A percentile compares a stretch with the other conserved stretches of the same genome.
phyloP scores from a whole-genome alignment of 163 green algal species.

The Coccomyxa subellipsoidea region DNA sequence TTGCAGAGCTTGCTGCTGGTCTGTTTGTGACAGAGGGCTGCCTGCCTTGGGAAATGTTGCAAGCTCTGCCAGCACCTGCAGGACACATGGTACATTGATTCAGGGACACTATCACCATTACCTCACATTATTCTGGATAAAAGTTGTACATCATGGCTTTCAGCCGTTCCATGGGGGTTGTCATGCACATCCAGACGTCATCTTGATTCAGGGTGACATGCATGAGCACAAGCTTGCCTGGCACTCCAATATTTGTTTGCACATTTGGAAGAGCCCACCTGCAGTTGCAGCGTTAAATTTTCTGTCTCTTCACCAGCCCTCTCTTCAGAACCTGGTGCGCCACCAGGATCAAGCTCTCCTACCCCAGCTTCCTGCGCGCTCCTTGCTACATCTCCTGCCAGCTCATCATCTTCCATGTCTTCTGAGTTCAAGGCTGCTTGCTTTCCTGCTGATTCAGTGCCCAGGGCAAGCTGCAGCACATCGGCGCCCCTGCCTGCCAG shows the following conservation, averaged over 20 bases:
- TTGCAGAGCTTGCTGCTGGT: neutral
- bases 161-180: no score
- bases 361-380: neutral
- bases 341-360: neutral
- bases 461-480: neutral
- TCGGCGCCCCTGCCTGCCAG: neutral
- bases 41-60: neutral
- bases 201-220: no score
- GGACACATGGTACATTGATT: neutral
- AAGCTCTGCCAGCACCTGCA: neutral
- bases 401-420: neutral
- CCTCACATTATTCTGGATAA: neutral
- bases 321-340: no score
- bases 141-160: neutral
- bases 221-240: no score
- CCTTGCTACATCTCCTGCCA: neutral
- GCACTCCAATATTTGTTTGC: no score
- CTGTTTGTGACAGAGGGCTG: neutral
- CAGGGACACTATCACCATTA: neutral
- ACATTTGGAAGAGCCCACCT: neutral
- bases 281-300: neutral
- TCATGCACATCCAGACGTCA: no score
- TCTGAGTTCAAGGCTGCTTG: neutral
- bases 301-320: neutral
- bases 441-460: neutral